Evolutionary conservation across 139 green algal genomes (phyloP).

Genomic region (Bryopsis sp.): DNA sequence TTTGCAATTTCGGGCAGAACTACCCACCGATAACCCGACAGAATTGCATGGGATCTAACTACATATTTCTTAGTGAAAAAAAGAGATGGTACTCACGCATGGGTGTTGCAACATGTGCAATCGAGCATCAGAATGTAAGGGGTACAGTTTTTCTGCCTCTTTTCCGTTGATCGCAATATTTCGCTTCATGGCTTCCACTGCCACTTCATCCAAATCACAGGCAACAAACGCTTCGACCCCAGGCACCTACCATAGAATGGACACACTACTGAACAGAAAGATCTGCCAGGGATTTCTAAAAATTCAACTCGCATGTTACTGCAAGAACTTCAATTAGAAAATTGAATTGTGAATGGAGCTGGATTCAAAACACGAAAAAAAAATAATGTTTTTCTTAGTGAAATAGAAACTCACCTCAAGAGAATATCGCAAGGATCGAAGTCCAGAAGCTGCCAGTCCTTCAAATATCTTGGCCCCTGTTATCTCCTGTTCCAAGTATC

Average conservation of each 20-base stretch:
- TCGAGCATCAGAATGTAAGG: slow-evolving; percentile 55
- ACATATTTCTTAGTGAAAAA: too few species aligned
- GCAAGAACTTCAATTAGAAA: too few species aligned
- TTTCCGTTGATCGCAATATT: slow-evolving; percentile 76
- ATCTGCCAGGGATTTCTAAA: too few species aligned
- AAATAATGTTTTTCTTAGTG: too few species aligned
- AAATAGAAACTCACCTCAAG: slow-evolving; percentile 50
- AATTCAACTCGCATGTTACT: too few species aligned
- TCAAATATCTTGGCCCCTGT: slow-evolving; percentile 59
- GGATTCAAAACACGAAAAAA: too few species aligned
- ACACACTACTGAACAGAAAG: not conserved
- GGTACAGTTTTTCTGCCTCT: slow-evolving; percentile 39
- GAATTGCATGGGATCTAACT: too few species aligned
- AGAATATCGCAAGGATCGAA: slow-evolving; percentile 90
- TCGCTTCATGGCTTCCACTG: slow-evolving; percentile 57
- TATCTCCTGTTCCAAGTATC: not conserved
- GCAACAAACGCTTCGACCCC: slow-evolving; percentile 62
- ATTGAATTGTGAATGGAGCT: too few species aligned
- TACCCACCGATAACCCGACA: too few species aligned
- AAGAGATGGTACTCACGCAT: slow-evolving; percentile 21
- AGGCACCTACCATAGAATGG: slow-evolving; percentile 24
- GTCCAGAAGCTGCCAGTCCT: slow-evolving; percentile 82
- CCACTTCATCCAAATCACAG: slow-evolving; percentile 73
- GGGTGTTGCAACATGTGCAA: slow-evolving; percentile 72
- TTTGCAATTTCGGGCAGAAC: too few species aligned